These are phyloP conservation scores for Dendrocalamus latiflorus DNA, from an alignment of 202 grass and related monocot species.

Conservation along the genomic window DNA sequence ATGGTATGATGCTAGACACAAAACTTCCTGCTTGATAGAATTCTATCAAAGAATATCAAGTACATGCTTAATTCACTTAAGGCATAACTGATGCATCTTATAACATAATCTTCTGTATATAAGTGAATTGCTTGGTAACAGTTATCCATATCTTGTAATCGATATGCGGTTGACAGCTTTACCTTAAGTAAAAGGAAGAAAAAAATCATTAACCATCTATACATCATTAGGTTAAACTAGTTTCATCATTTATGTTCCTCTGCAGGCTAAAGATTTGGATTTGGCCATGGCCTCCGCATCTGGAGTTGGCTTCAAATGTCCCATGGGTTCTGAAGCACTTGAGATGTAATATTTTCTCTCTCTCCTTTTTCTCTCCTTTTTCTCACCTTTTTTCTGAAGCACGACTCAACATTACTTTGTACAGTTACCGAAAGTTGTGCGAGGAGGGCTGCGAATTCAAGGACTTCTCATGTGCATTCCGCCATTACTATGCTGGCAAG, in stretches of 20 bases:
- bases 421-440: slow-evolving; percentile 65
- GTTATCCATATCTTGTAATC: neutral
- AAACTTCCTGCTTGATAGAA: neutral
- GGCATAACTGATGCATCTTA: neutral
- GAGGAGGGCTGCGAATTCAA: slow-evolving; percentile 52
- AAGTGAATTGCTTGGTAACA: neutral
- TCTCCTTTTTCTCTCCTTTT: neutral
- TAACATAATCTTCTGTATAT: neutral
- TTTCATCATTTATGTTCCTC: neutral
- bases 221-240: neutral
- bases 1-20: no score
- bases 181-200: neutral
- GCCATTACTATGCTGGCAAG: slow-evolving; percentile 59
- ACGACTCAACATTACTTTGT: neutral
- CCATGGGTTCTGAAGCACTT: slow-evolving; percentile 59
- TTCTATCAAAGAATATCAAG: neutral
- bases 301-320: slow-evolving; percentile 48
- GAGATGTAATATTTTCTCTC: slow-evolving; percentile 41
- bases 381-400: neutral
- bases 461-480: slow-evolving; percentile 83
- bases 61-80: neutral
- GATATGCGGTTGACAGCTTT: neutral
- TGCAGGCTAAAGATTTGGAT: slow-evolving; percentile 83
- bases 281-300: slow-evolving; percentile 60
- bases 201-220: neutral